Evolutionary conservation across 2,329 filamentous ascomycete species (phyloP).

Genomic region (Chalara sp.): DNA sequence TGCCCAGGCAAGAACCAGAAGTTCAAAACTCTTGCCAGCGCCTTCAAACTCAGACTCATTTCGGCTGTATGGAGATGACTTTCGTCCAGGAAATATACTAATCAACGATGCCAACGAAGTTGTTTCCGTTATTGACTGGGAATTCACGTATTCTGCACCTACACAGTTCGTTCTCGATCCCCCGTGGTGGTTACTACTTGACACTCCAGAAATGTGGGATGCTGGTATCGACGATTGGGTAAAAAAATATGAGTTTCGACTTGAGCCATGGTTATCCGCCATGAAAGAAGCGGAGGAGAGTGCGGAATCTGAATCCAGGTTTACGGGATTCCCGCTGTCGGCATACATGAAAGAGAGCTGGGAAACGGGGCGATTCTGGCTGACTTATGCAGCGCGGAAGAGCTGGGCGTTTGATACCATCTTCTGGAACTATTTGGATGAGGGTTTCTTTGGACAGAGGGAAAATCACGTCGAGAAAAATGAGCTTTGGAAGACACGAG

Average conservation of each 20-base stretch:
- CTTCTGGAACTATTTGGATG: conserved; percentile 30
- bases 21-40: conserved; percentile 6
- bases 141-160: conserved; percentile 31
- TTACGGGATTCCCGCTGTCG: background rate
- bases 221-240: conserved; percentile 26
- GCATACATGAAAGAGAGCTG: conserved; percentile 22
- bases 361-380: conserved; percentile 29
- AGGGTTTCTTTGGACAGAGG: conserved; percentile 26
- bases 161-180: conserved; percentile 28
- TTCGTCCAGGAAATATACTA: conserved; percentile 28
- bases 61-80: conserved; percentile 29
- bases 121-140: conserved; percentile 34
- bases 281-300: conserved; percentile 26
- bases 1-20: background rate
- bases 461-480: conserved; percentile 5
- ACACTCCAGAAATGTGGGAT: conserved; percentile 27
- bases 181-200: conserved; percentile 33
- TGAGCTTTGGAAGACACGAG: conserved; percentile 21
- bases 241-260: conserved; percentile 24
- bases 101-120: conserved; percentile 23
- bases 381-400: conserved; percentile 30
- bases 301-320: background rate
- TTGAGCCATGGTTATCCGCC: conserved; percentile 27
- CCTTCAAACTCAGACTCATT: conserved; percentile 9
- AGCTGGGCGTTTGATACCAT: conserved; percentile 22